These are phyloP conservation scores for Eremothecium gossypii DNA, from an alignment of 1,139 yeast species.

Conservation along the genomic window DNA sequence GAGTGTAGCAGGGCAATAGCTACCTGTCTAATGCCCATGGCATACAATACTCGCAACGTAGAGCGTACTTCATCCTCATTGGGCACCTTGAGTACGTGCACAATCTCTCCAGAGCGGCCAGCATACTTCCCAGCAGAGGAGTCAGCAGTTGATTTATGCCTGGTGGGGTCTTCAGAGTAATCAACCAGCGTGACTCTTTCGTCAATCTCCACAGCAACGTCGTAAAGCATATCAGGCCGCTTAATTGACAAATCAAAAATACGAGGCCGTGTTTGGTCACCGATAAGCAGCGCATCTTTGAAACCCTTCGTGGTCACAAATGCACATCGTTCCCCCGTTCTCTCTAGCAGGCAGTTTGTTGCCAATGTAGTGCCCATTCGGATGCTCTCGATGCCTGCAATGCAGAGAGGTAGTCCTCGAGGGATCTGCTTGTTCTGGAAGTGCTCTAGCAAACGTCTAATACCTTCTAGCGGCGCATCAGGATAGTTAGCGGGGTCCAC, in stretches of 20 bases:
- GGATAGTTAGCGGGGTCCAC: conserved; percentile 79
- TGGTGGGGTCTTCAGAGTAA: conserved; percentile 49
- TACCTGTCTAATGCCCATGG: conserved; percentile 50
- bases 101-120: conserved; percentile 59
- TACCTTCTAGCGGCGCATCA: conserved; percentile 91
- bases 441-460: conserved; percentile 62
- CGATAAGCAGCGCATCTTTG: conserved; percentile 52
- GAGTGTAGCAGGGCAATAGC: conserved; percentile 66
- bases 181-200: conserved; percentile 68
- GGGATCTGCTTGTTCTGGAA: conserved; percentile 45
- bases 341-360: conserved; percentile 55
- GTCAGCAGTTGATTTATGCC: conserved; percentile 23
- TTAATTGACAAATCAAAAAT: conserved; percentile 50
- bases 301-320: conserved; percentile 45
- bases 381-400: conserved; percentile 44
- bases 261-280: conserved; percentile 65
- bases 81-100: conserved; percentile 45
- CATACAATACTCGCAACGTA: conserved; percentile 37
- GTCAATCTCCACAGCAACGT: conserved; percentile 52
- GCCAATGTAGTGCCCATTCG: conserved; percentile 81
- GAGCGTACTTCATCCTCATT: conserved; percentile 35
- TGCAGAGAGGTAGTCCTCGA: conserved; percentile 38
- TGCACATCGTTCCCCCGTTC: conserved; percentile 46
- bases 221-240: conserved; percentile 52
- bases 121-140: conserved; percentile 31